Conservation (phyloP, 1,139 yeast genomes). For the Saccharomycopsis phalli region DNA sequence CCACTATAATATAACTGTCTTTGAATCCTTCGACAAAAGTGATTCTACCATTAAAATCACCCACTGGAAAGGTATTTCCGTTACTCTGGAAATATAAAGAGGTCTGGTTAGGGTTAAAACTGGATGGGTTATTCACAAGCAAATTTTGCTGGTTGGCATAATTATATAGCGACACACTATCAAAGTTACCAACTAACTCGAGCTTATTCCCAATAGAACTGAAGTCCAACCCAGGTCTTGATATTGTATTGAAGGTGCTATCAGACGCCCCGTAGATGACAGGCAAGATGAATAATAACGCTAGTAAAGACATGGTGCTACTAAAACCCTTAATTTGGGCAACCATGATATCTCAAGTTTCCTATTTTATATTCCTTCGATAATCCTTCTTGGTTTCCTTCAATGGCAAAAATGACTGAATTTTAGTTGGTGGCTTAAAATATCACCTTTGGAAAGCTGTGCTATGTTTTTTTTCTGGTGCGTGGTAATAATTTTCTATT, state of each 20-base stretch:
- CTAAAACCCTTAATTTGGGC: too few relatives aligned
- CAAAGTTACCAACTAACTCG: constrained; percentile 36
- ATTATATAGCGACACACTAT: constrained; percentile 34
- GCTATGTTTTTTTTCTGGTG: too few relatives aligned
- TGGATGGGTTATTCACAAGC: constrained; percentile 5
- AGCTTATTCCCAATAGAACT: constrained; percentile 32
- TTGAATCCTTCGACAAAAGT: constrained; percentile 3
- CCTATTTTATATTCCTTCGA: too few relatives aligned
- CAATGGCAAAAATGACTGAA: too few relatives aligned
- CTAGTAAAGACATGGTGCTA: too few relatives aligned
- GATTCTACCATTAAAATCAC: constrained; percentile 11
- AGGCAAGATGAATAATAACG: too few relatives aligned
- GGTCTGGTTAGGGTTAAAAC: constrained; percentile 15
- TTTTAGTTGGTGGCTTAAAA: too few relatives aligned
- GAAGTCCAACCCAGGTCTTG: constrained; percentile 17
- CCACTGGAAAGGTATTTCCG: constrained; percentile 13
- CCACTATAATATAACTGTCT: constrained; percentile 14
- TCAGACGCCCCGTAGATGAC: too few relatives aligned
- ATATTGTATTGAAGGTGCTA: constrained; percentile 5
- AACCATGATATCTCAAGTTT: too few relatives aligned
- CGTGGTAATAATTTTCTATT: too few relatives aligned
- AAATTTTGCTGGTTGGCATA: constrained; percentile 21
- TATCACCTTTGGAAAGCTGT: too few relatives aligned
- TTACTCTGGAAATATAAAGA: constrained; percentile 31
- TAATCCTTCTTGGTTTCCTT: too few relatives aligned